Base-by-base conservation (phyloP, 176 grass and related monocot species). In the Pharus latifolius region DNA sequence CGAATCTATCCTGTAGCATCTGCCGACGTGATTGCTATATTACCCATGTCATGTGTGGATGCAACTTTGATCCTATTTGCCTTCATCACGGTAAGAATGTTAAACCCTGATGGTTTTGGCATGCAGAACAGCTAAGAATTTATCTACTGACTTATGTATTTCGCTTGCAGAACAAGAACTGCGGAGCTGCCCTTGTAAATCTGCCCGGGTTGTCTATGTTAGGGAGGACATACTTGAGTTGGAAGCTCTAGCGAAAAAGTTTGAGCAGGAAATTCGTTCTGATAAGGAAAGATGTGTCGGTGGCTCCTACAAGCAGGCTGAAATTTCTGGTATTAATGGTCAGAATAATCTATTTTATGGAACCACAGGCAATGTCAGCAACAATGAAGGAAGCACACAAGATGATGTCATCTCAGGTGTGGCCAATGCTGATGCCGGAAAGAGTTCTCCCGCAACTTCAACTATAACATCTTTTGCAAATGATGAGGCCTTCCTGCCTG, bases 1-100 rank as follows among this genome's bases (percentile, higher is more conserved):
- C 70, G 12, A 72, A 80, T 54, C 49, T 95, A 44, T 63, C 75
- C 0, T 99, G 96, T 82, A 82, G 87, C 63, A 80, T 99, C 35
- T 99, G 96, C 49, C 73, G 81, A 49, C 84, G 87, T 69, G 90
- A 91, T 77, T 99, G 96, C 77, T 94, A 94, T 37, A 45, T 95
- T 34, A 78, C 84, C 60, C 78, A 94, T 49, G 86, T 99, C 49
- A 61, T 49, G 45, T 99, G 96, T 51, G 61, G 79, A 65, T 99
- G 96, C 69, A 71, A 78, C 32, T 69, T 86, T 66, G 90, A 83
- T 73, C 85, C 96, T 42, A 75, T 94, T 65, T 99, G 96, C 73
- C 79, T 99, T 43, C 84, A 83, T 73, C 96, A 99, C 5, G 96
- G 96, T 99, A 99, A 63, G 86, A 34, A 34, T 64, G 50, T 5